Evolutionary conservation across 768 basidiomycete genomes (phyloP), one percentile per base, ranked within the genome.

Genomic region (Hysterangium stoloniferum): DNA sequence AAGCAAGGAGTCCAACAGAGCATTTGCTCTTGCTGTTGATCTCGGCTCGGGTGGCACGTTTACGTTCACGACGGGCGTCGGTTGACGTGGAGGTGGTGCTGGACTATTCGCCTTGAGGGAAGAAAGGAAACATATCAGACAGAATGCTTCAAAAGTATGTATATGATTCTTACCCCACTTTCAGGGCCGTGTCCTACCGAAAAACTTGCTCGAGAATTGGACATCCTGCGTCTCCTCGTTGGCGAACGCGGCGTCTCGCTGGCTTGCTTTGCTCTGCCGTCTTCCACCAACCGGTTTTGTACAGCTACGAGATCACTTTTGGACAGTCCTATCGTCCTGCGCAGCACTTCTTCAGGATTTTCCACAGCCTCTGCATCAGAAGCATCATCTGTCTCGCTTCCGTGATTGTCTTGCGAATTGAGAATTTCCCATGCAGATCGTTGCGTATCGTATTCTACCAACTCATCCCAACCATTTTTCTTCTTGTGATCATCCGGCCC

Each of bases 131-230:
- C n/a, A n/a, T n/a, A n/a, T n/a, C n/a, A n/a, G n/a, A n/a, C n/a
- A n/a, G n/a, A n/a, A n/a, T n/a, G n/a, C 12, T 11, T 40, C 12
- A 41, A 31, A 41, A 48, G 47, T 12, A 13, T 42, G 19, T 6
- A 49, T 49, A 45, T 9, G 48, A 29, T 11, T 61, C 69, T 40
- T 54, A 75, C 74, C 48, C 61, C 52, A 54, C 56, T 64, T 11
- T 69, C 80, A 35, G 75, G 71, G n/a, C 75, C 77, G 48, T 51
- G 49, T 13, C 25, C 35, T 12, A 40, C 69, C 74, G 38, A 66
- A 66, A 1, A 81, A 82, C 59, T 86, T 83, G 58, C 79, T 83
- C 9, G 86, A 85, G 87, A 86, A 12, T 84, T 86, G 1, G 86
- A 89, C 9, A 85, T 86, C 33, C 86, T 73, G 44, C 88, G 75